Percentiles rank a stretch among this genome's conserved stretches.
Evolutionary conservation across 2,329 filamentous ascomycete genomes (phyloP).

Genomic region (Madurella fahalii): DNA sequence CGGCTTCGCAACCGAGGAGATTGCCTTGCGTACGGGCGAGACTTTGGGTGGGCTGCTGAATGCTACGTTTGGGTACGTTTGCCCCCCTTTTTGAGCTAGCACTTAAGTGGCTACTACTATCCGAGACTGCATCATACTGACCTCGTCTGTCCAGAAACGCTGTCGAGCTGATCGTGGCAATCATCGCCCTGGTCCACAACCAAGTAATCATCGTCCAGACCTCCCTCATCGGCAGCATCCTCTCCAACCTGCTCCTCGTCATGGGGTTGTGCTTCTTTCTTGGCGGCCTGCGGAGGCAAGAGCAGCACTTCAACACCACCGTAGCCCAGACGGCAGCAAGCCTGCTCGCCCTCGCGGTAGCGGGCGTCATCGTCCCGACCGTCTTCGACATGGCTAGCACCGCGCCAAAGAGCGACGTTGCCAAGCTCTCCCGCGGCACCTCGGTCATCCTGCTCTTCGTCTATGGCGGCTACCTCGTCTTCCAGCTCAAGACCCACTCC

Average conservation of each 20-base stretch:
- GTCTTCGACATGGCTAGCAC: conserved; percentile 62
- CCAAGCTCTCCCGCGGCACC: conserved; percentile 65
- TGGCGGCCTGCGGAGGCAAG: conserved; percentile 70
- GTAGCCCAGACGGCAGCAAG: conserved; percentile 87
- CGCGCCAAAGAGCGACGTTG: conserved; percentile 47
- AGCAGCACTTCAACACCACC: conserved; percentile 88
- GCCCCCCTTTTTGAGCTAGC: background rate
- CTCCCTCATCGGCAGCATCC: conserved; percentile 83
- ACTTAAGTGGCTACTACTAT: too few relatives aligned
- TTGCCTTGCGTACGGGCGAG: conserved; percentile 76
- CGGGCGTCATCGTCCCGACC: conserved; percentile 82
- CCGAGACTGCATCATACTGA: conserved; percentile 2
- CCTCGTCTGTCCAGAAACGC: conserved; percentile 56
- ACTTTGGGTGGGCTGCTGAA: conserved; percentile 85
- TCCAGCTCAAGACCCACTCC: conserved; percentile 84
- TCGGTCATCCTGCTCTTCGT: conserved; percentile 77
- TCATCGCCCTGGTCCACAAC: conserved; percentile 71
- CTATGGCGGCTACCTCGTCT: conserved; percentile 79
- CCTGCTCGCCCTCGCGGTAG: conserved; percentile 73
- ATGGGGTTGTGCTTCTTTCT: conserved; percentile 92
- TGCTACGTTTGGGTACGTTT: conserved; percentile 73
- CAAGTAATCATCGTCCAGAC: conserved; percentile 87
- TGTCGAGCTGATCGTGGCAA: conserved; percentile 82
- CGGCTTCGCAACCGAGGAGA: conserved; percentile 85
- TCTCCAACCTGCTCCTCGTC: conserved; percentile 85